A percentile compares a stretch with the other conserved stretches of the same genome.
Conservation (phyloP, 352 stramenopile species). For the Phytophthora meadii region DNA sequence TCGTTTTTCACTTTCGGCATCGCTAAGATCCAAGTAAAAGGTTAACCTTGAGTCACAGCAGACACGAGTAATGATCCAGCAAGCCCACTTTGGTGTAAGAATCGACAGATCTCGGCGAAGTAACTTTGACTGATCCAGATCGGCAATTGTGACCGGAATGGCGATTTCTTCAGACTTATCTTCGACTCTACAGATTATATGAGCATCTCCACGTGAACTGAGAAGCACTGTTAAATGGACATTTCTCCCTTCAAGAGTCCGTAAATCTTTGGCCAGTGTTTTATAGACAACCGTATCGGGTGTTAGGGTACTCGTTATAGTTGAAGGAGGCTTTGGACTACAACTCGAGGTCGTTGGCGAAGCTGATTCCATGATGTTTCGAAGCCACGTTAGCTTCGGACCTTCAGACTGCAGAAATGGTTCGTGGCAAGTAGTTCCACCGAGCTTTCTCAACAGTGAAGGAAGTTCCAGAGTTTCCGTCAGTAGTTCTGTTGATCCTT, state of each 20-base stretch:
- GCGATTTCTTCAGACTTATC: constrained; percentile 4
- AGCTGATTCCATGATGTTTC: constrained; percentile 11
- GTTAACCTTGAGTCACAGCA: constrained; percentile 18
- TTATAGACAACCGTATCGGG: constrained; percentile 42
- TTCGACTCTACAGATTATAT: constrained; percentile 34
- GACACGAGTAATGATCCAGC: constrained; percentile 47
- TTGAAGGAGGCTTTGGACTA: not conserved
- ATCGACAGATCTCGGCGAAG: constrained; percentile 42
- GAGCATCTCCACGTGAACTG: constrained; percentile 40
- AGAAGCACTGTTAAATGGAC: constrained; percentile 46
- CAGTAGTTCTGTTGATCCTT: not conserved
- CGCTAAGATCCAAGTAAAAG: constrained; percentile 41
- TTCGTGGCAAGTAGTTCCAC: constrained; percentile 23
- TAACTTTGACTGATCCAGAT: constrained; percentile 33
- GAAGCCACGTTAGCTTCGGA: constrained; percentile 27
- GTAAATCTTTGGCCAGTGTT: constrained; percentile 51
- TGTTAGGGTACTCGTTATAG: not conserved
- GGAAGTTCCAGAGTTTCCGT: not conserved
- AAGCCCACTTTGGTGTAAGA: constrained; percentile 44
- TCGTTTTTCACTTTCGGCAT: constrained; percentile 14
- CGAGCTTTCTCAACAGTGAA: constrained; percentile 19
- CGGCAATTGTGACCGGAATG: constrained; percentile 24
- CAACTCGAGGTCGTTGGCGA: not conserved
- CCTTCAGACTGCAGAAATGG: constrained; percentile 35
- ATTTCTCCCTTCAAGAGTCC: constrained; percentile 12